Evolutionary conservation across 352 stramenopile species (phyloP).

Genomic region (Plasmopara muralis): DNA sequence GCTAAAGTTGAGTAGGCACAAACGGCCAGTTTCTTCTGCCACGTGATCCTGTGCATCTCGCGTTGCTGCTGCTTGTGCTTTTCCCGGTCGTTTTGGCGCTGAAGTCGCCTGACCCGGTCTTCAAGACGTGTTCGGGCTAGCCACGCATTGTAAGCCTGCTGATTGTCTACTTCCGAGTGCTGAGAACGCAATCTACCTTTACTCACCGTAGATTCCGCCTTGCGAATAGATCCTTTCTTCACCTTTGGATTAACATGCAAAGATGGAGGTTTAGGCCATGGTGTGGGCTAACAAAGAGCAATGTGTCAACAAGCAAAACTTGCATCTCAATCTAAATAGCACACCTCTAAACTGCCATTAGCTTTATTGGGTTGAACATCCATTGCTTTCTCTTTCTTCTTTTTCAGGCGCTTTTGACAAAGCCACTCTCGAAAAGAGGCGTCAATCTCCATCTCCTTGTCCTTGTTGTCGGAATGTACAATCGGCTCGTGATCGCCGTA

Average conservation of each 20-base stretch:
- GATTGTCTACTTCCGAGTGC: slow-evolving; percentile 5
- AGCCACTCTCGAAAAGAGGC: slow-evolving; percentile 38
- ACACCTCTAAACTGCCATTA: neutral
- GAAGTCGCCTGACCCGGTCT: slow-evolving; percentile 34
- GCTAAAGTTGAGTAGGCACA: slow-evolving; percentile 56
- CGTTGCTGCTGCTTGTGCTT: slow-evolving; percentile 24
- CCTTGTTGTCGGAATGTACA: slow-evolving; percentile 5
- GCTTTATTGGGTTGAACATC: slow-evolving; percentile 5
- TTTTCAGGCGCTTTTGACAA: slow-evolving; percentile 26
- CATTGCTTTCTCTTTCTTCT: slow-evolving; percentile 11
- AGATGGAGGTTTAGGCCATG: slow-evolving; percentile 35
- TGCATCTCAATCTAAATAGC: neutral
- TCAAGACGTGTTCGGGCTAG: slow-evolving; percentile 40
- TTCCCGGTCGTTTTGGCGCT: slow-evolving; percentile 20
- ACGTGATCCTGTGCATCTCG: slow-evolving; percentile 36
- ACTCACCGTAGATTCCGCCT: slow-evolving; percentile 5
- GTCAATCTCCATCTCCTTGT: slow-evolving; percentile 24
- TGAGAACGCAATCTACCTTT: slow-evolving; percentile 4
- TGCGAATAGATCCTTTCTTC: slow-evolving; percentile 18
- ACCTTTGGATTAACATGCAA: slow-evolving; percentile 44
- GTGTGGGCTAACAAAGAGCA: slow-evolving; percentile 1
- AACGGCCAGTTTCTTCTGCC: slow-evolving; percentile 61
- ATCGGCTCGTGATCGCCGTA: neutral
- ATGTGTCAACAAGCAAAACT: neutral
- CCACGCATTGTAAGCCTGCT: slow-evolving; percentile 35